Evolutionary conservation across 1,284 basidiomycete species (phyloP).

Genomic region (Pascua guehoae): DNA sequence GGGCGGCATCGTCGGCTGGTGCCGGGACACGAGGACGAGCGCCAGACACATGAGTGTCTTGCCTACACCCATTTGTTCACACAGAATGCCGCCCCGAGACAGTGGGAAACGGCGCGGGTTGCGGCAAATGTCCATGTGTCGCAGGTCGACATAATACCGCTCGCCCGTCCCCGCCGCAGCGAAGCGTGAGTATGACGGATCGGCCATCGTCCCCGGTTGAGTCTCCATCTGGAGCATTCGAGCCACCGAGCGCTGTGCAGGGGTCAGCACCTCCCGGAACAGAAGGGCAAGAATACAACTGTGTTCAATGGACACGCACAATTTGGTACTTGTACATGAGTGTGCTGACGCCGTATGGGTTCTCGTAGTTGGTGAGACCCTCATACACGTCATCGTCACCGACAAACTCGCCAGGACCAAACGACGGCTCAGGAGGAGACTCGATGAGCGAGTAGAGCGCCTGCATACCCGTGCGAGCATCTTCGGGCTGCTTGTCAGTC

Average conservation of each 20-base stretch:
- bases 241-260: conserved; percentile 29
- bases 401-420: conserved; percentile 9
- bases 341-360: conserved; percentile 32
- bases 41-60: conserved; percentile 50
- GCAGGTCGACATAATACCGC: conserved; percentile 32
- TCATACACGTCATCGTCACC: conserved; percentile 26
- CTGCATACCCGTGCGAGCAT: conserved; percentile 19
- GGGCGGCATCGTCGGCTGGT: conserved; percentile 32
- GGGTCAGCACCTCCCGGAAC: too few species aligned
- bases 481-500: conserved; percentile 9
- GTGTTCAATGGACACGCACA: conserved; percentile 20
- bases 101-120: conserved; percentile 35
- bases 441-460: conserved; percentile 33
- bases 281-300: too few species aligned
- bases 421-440: conserved; percentile 23
- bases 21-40: conserved; percentile 41
- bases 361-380: conserved; percentile 23
- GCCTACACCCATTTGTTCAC: conserved; percentile 52
- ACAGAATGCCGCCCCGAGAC: conserved; percentile 43
- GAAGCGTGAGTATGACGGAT: conserved; percentile 30
- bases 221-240: conserved; percentile 43
- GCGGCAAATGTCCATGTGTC: conserved; percentile 31
- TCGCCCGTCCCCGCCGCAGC: conserved; percentile 22
- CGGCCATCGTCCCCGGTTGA: conserved; percentile 27
- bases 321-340: conserved; percentile 39